Conservation (phyloP, 1,139 yeast species). For the Yamadazyma diospyri region DNA sequence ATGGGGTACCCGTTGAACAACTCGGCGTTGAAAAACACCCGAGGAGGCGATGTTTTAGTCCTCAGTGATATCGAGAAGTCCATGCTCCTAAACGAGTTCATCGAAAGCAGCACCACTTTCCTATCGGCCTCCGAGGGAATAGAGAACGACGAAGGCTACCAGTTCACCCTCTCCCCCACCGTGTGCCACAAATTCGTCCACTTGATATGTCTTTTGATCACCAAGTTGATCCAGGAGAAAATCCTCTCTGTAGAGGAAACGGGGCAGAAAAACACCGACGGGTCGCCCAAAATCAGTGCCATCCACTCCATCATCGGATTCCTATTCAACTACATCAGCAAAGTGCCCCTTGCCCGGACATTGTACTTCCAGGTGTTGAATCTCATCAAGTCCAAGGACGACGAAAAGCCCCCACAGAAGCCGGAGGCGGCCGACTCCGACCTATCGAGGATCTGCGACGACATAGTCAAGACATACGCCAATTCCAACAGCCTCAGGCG, state of each 20-base stretch:
- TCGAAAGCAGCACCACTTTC: constrained; percentile 51
- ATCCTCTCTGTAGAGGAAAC: constrained; percentile 33
- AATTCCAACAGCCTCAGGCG: no score
- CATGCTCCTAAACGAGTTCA: constrained; percentile 68
- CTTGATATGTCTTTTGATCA: constrained; percentile 58
- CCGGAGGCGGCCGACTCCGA: not conserved
- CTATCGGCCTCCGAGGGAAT: constrained; percentile 41
- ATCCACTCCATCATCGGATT: constrained; percentile 55
- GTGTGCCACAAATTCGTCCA: constrained; percentile 50
- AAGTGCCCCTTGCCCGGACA: constrained; percentile 37
- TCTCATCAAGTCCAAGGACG: constrained; percentile 21
- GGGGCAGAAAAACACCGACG: constrained; percentile 17
- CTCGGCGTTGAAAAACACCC: constrained; percentile 42
- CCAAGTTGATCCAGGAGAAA: constrained; percentile 34
- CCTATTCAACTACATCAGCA: constrained; percentile 61
- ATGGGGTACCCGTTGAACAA: constrained; percentile 33
- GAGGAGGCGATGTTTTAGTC: constrained; percentile 46
- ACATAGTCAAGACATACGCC: not conserved
- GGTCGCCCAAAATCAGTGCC: constrained; percentile 20
- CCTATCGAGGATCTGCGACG: not conserved
- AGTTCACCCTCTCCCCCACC: constrained; percentile 34
- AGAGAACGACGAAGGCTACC: constrained; percentile 32
- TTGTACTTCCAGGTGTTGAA: constrained; percentile 25
- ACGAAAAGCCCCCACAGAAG: constrained; percentile 4
- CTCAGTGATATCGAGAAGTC: constrained; percentile 56